Percentiles rank a stretch among this genome's conserved stretches.
Evolutionary conservation across 2,329 filamentous ascomycete species (phyloP).

Genomic region (Fusarium pininemorale): DNA sequence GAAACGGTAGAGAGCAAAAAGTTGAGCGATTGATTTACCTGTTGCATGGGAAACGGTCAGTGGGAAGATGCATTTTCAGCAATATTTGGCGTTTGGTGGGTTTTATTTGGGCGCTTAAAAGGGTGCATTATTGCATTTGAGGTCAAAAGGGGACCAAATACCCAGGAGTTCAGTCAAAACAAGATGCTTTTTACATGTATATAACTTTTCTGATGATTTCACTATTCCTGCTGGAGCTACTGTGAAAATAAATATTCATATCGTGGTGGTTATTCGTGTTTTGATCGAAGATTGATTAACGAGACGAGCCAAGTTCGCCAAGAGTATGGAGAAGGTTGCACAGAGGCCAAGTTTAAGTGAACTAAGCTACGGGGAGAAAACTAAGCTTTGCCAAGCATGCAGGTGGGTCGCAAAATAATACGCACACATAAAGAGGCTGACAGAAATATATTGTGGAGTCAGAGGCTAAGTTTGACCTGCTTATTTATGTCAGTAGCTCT

Average conservation of each 20-base stretch:
- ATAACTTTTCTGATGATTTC: neutral
- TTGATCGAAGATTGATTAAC: neutral
- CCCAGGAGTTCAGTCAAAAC: constrained; percentile 36
- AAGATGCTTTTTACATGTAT: neutral
- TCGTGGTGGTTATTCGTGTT: neutral
- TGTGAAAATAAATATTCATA: neutral
- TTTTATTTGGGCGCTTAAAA: constrained; percentile 20
- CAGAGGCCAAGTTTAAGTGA: constrained; percentile 25
- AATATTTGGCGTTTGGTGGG: constrained; percentile 28
- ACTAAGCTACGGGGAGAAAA: constrained; percentile 11
- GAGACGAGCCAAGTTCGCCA: constrained; percentile 17
- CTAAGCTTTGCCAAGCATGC: constrained; percentile 49
- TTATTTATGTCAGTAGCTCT: no score
- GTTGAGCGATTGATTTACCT: constrained; percentile 34
- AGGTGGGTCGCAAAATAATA: no score
- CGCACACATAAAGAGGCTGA: no score
- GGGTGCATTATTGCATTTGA: constrained; percentile 31
- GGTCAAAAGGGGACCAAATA: constrained; percentile 39
- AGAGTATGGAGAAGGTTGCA: constrained; percentile 34
- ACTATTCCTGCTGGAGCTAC: neutral
- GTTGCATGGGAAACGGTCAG: constrained; percentile 14
- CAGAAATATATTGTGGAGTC: no score
- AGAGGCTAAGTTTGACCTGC: no score
- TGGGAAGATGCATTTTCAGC: constrained; percentile 18
- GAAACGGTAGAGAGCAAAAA: constrained; percentile 12